Conservation (phyloP, 1,284 basidiomycete genomes). For the Cryptococcus deneoformans region DNA sequence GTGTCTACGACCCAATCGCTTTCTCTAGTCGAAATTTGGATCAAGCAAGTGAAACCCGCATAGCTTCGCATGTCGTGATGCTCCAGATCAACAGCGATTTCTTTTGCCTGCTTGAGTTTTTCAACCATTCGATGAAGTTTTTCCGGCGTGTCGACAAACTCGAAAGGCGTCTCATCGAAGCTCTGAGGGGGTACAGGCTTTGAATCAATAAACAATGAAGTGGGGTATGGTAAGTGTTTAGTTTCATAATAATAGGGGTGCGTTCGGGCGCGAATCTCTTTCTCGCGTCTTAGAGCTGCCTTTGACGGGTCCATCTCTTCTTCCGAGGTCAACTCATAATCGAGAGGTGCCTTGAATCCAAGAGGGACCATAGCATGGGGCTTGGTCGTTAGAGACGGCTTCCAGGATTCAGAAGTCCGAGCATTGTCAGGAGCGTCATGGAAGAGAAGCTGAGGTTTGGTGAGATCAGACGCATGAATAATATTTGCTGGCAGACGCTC, state of each 20-base stretch:
- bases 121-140: conserved; percentile 42
- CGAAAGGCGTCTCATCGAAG: conserved; percentile 68
- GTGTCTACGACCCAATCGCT: conserved; percentile 92
- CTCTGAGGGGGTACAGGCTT: conserved; percentile 54
- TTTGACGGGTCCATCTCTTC: conserved; percentile 16
- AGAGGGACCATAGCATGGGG: conserved; percentile 76
- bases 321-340: conserved; percentile 17
- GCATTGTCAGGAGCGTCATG: conserved; percentile 60
- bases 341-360: conserved; percentile 45
- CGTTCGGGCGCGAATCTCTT: conserved; percentile 14
- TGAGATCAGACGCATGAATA: conserved; percentile 64
- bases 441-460: conserved; percentile 78
- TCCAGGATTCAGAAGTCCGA: conserved; percentile 56
- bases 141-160: conserved; percentile 61
- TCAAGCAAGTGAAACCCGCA: conserved; percentile 80
- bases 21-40: conserved; percentile 85
- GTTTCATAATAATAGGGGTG: conserved; percentile 85
- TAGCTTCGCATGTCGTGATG: conserved; percentile 86
- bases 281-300: conserved; percentile 7
- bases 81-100: conserved; percentile 93
- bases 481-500: conserved; percentile 49
- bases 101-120: conserved; percentile 61
- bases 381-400: conserved; percentile 60
- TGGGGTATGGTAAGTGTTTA: conserved; percentile 65
- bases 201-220: conserved; percentile 62